These are phyloP conservation scores for Arabis alpina DNA, from an alignment of 345 rosid genomes.

Conservation along the genomic window DNA sequence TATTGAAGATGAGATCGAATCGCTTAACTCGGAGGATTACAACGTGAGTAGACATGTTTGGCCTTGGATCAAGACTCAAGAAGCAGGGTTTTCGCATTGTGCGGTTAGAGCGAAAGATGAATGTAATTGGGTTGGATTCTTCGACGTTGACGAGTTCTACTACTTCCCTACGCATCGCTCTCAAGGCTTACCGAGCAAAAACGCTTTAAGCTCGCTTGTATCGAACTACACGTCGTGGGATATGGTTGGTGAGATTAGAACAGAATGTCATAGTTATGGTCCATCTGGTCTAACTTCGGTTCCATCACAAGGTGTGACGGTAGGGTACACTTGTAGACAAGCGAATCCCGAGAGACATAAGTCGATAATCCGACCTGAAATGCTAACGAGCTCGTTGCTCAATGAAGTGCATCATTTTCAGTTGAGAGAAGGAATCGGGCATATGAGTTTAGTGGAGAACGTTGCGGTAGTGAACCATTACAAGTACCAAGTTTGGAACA, in stretches of 20 bases:
- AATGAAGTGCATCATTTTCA: conserved; percentile 92
- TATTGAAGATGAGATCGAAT: conserved; percentile 57
- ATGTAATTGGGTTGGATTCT: conserved; percentile 93
- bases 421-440: conserved; percentile 58
- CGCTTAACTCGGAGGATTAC: conserved; percentile 59
- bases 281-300: conserved; percentile 81
- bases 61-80: conserved; percentile 99
- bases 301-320: conserved; percentile 78
- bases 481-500: conserved; percentile 97
- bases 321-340: conserved; percentile 90
- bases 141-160: conserved; percentile 95
- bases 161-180: conserved; percentile 61
- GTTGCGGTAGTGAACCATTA: conserved; percentile 80
- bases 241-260: conserved; percentile 71
- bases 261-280: conserved; percentile 88
- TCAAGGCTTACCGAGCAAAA: conserved; percentile 52
- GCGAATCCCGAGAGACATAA: conserved; percentile 89
- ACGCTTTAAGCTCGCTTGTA: conserved; percentile 61
- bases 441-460: conserved; percentile 70
- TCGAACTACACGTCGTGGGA: conserved; percentile 71
- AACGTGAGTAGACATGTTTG: conserved; percentile 78
- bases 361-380: conserved; percentile 70
- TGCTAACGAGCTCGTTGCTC: conserved; percentile 67
- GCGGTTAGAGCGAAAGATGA: conserved; percentile 74
- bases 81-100: conserved; percentile 97